Evolutionary conservation across 164 flowering plant genomes (phyloP).

Genomic region (Sextonia rubra): DNA sequence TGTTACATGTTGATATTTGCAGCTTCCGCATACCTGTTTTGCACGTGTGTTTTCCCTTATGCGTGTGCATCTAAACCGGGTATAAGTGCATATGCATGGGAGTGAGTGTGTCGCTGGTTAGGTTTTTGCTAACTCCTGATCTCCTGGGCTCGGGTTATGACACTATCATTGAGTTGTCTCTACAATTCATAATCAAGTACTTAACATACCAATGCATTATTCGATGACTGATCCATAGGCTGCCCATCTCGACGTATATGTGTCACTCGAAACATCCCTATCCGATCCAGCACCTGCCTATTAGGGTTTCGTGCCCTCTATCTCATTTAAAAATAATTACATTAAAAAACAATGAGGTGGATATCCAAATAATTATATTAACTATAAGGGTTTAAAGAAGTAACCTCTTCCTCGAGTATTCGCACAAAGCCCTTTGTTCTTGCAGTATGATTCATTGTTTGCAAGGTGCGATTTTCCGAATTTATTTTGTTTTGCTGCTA

Average conservation of each 20-base stretch:
- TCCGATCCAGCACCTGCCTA: conserved; percentile 21
- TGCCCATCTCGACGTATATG: conserved; percentile 24
- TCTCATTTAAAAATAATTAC: not conserved
- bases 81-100: no score
- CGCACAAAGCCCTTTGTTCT: conserved; percentile 30
- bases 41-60: no score
- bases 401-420: conserved; percentile 29
- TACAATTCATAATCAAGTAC: not conserved
- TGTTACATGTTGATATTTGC: no score
- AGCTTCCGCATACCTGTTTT: no score
- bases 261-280: conserved; percentile 27
- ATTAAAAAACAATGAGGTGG: not conserved
- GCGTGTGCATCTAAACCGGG: no score
- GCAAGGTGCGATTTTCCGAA: conserved; percentile 17
- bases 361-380: no score
- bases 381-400: not conserved
- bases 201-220: conserved; percentile 18
- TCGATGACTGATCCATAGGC: conserved; percentile 23
- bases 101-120: no score
- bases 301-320: conserved; percentile 7
- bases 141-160: conserved; percentile 3
- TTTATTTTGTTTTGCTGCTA: conserved; percentile 20
- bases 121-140: no score
- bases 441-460: conserved; percentile 13
- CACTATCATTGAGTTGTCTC: conserved; percentile 15